These are phyloP conservation scores for Phytophthora rubi DNA, from an alignment of 352 stramenopile genomes.

Conservation along the genomic window DNA sequence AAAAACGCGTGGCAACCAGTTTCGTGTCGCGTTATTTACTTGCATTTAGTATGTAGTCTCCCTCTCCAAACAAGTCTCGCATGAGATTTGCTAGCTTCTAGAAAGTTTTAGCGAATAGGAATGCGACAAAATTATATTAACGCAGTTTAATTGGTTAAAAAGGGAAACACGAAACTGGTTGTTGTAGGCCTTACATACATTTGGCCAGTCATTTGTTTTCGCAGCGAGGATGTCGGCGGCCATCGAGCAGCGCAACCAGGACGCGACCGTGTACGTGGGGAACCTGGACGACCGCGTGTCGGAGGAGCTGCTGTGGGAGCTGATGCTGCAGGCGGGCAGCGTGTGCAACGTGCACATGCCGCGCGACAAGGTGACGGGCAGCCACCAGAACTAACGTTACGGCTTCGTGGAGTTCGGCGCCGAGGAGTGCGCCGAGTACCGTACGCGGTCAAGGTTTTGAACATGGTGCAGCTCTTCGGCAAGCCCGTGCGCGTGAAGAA, in stretches of 20 bases:
- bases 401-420: constrained; percentile 99
- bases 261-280: constrained; percentile 98
- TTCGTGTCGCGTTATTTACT: too few relatives aligned
- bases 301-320: constrained; percentile 98
- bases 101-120: too few relatives aligned
- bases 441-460: constrained; percentile 98
- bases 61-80: too few relatives aligned
- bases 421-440: constrained; percentile 97
- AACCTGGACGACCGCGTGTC: constrained; percentile 96
- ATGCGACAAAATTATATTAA: too few relatives aligned
- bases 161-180: too few relatives aligned
- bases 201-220: too few relatives aligned
- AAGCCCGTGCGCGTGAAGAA: constrained; percentile 97
- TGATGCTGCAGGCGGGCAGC: constrained; percentile 94
- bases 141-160: too few relatives aligned
- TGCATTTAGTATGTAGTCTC: too few relatives aligned
- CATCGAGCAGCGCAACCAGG: constrained; percentile 92
- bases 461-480: constrained; percentile 99
- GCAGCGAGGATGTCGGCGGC: constrained; percentile 64
- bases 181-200: too few relatives aligned
- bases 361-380: constrained; percentile 97
- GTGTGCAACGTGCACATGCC: constrained; percentile 99
- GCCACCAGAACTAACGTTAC: constrained; percentile 97
- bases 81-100: too few relatives aligned
- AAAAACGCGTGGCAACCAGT: too few relatives aligned